Conservation (phyloP, 129 eudicot species). For the Smallanthus sonchifolius region DNA sequence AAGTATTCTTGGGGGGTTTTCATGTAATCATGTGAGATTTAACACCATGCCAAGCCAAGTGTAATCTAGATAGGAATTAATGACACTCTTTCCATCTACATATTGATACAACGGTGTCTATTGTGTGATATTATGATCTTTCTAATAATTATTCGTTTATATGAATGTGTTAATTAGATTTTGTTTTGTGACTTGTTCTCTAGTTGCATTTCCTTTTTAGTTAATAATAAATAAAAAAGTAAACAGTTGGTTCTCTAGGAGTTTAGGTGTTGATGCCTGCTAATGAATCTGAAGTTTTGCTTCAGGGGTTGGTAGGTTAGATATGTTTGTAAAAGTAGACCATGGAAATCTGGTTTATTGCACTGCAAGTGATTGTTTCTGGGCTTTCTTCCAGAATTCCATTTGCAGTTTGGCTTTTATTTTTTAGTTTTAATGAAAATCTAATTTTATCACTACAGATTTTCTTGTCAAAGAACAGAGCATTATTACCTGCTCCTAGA, state of each 20-base stretch:
- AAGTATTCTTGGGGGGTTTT: background rate
- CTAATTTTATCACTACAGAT: background rate
- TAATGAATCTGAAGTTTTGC: background rate
- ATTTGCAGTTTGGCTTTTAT: background rate
- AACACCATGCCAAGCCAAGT: background rate
- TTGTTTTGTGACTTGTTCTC: background rate
- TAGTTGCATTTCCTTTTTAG: background rate
- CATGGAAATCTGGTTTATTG: background rate
- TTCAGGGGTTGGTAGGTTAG: constrained; percentile 5
- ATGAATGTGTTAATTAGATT: background rate
- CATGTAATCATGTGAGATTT: background rate
- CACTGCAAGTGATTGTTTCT: background rate
- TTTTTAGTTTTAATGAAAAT: background rate
- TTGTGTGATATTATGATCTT: background rate
- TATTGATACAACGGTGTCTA: background rate
- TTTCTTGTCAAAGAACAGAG: background rate
- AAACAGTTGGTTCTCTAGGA: background rate
- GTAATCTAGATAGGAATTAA: background rate
- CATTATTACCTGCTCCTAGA: background rate
- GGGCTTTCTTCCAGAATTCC: background rate
- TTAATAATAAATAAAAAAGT: background rate
- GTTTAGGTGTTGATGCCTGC: background rate
- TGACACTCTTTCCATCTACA: background rate
- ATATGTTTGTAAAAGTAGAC: background rate
- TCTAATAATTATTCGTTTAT: background rate